phyloP scores from a whole-genome alignment of 805 yeast species.

The Wickerhamiella spandovensis region DNA sequence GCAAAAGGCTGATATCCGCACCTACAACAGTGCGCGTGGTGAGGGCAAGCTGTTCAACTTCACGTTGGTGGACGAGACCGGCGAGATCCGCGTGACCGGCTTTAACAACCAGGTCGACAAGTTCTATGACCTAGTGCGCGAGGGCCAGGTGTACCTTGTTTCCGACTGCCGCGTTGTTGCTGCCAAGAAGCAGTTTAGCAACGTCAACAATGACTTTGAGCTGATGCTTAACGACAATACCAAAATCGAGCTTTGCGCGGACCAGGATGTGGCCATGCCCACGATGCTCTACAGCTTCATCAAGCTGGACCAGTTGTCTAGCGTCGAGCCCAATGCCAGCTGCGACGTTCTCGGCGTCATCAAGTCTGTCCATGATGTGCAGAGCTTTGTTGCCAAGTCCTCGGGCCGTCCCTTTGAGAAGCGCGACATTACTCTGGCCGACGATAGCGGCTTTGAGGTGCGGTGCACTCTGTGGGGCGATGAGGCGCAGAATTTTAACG shows the following conservation, averaged over 20 bases:
- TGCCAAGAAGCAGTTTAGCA: conserved; percentile 76
- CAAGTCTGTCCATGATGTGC: conserved; percentile 58
- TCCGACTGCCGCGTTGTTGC: conserved; percentile 63
- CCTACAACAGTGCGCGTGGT: conserved; percentile 77
- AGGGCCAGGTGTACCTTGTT: conserved; percentile 78
- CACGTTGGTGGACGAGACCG: conserved; percentile 83
- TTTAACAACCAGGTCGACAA: conserved; percentile 78
- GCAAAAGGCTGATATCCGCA: conserved; percentile 72
- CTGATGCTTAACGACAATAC: conserved; percentile 70
- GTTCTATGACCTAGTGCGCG: conserved; percentile 62
- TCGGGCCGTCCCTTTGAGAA: conserved; percentile 88
- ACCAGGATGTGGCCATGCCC: conserved; percentile 49
- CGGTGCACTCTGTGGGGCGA: conserved; percentile 84
- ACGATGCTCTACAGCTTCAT: conserved; percentile 64
- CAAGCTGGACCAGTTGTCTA: conserved; percentile 41
- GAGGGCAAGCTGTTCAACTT: conserved; percentile 84
- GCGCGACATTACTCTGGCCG: conserved; percentile 79
- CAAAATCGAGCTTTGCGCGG: conserved; percentile 50
- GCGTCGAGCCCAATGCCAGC: conserved; percentile 36
- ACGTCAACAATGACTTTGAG: conserved; percentile 80
- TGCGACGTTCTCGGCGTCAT: conserved; percentile 84
- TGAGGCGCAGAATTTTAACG: conserved; percentile 67
- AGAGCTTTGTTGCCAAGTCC: conserved; percentile 68
- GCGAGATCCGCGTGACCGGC: conserved; percentile 91
- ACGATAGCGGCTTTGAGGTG: conserved; percentile 63